These are phyloP conservation scores for Diaporthe capsici DNA, from an alignment of 2,329 filamentous ascomycete species.

Conservation along the genomic window DNA sequence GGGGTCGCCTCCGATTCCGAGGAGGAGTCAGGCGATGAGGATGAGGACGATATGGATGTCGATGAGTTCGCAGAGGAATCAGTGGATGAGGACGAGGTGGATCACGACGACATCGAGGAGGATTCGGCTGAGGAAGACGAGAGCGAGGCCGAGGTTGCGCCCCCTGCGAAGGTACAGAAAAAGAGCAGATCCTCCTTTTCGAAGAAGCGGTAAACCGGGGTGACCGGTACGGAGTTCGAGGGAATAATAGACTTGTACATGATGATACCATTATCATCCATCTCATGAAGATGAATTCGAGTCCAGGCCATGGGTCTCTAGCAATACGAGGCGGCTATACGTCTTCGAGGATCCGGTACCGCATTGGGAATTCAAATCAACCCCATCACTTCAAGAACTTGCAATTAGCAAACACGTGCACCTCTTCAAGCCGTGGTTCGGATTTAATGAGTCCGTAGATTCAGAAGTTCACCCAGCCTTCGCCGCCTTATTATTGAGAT, in stretches of 20 bases:
- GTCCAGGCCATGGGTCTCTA: background rate
- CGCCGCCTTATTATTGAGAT: background rate
- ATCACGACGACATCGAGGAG: conserved; percentile 53
- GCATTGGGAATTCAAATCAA: background rate
- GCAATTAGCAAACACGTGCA: background rate
- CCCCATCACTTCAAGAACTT: background rate
- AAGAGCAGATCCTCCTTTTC: conserved; percentile 47
- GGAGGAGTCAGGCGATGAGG: conserved; percentile 68
- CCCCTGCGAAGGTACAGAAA: conserved; percentile 54
- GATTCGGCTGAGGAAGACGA: conserved; percentile 51
- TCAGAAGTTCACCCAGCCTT: background rate
- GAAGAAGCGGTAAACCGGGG: conserved; percentile 38
- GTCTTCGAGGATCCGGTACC: background rate
- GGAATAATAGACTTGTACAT: conserved; percentile 31
- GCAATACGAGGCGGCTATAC: background rate
- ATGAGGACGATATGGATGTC: conserved; percentile 52
- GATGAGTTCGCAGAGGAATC: conserved; percentile 44
- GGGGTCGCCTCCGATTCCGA: conserved; percentile 72
- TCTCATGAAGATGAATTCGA: background rate
- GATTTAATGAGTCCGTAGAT: background rate
- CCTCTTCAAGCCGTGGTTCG: background rate
- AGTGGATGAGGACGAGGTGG: conserved; percentile 52
- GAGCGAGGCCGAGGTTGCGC: conserved; percentile 49
- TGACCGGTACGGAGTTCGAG: background rate
- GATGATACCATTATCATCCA: conserved; percentile 33